Evolutionary conservation across 768 basidiomycete species (phyloP).

Genomic region (Lactarius hengduanensis): DNA sequence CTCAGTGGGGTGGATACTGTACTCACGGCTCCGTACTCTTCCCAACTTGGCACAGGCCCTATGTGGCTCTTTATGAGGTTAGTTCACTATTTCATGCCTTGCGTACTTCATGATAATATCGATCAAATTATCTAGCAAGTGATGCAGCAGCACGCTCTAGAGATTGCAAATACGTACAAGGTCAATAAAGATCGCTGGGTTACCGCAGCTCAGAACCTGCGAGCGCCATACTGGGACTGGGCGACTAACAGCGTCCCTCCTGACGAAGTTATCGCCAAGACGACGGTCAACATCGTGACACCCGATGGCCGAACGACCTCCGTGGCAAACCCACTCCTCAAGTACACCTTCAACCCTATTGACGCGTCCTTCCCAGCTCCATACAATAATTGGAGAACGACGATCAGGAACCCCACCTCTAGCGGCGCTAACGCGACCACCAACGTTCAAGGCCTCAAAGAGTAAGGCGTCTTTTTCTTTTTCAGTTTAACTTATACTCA

Average conservation of each 20-base stretch:
- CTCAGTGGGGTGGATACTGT: constrained; percentile 49
- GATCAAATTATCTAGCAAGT: constrained; percentile 43
- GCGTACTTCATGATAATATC: neutral
- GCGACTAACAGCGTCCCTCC: constrained; percentile 42
- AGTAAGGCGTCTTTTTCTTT: constrained; percentile 29
- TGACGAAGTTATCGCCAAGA: constrained; percentile 39
- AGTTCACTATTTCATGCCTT: constrained; percentile 11
- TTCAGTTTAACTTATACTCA: neutral
- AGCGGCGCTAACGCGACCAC: constrained; percentile 14
- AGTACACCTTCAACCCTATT: constrained; percentile 40
- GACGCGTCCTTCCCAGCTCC: constrained; percentile 15
- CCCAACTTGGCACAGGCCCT: constrained; percentile 58
- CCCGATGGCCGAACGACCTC: constrained; percentile 34
- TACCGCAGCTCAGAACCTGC: constrained; percentile 38
- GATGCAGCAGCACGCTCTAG: constrained; percentile 40
- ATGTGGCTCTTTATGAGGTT: constrained; percentile 52
- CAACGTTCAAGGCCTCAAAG: constrained; percentile 35
- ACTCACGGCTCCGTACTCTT: constrained; percentile 54
- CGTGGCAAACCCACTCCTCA: constrained; percentile 38
- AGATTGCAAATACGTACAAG: constrained; percentile 44
- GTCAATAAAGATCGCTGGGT: constrained; percentile 33
- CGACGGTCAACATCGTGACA: constrained; percentile 37
- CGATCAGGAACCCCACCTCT: constrained; percentile 19
- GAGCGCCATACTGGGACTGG: constrained; percentile 56
- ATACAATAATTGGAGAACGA: constrained; percentile 17